These are phyloP conservation scores for Penicillium brevicompactum DNA, from an alignment of 2,329 filamentous ascomycete genomes.

Conservation along the genomic window DNA sequence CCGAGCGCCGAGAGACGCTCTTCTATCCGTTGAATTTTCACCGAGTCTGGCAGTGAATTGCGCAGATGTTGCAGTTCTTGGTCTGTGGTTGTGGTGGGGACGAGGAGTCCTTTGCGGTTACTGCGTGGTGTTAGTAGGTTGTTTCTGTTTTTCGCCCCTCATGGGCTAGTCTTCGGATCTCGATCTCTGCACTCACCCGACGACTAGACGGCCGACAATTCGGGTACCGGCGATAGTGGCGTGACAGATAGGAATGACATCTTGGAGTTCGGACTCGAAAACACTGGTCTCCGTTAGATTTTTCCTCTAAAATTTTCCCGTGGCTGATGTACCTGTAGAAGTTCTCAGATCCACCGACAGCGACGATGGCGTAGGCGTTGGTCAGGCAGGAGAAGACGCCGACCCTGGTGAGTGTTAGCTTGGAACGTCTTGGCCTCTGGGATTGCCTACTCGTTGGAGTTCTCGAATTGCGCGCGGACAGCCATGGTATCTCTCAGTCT, in stretches of 20 bases:
- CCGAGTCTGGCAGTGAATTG: constrained; percentile 86
- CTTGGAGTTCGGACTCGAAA: constrained; percentile 96
- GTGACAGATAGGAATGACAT: constrained; percentile 95
- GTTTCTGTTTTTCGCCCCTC: not conserved
- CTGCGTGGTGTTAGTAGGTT: constrained; percentile 44
- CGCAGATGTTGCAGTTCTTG: constrained; percentile 97
- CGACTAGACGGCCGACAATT: constrained; percentile 93
- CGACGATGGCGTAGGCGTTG: constrained; percentile 94
- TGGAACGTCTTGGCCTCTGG: not conserved
- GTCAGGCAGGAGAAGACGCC: constrained; percentile 96
- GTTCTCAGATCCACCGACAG: constrained; percentile 94
- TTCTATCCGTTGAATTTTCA: constrained; percentile 97
- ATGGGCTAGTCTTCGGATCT: not conserved
- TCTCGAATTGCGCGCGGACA: constrained; percentile 53
- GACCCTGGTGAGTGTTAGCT: constrained; percentile 61
- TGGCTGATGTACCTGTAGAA: constrained; percentile 74
- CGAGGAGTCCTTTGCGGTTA: constrained; percentile 94
- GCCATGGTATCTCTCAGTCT: constrained; percentile 41
- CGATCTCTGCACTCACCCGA: constrained; percentile 62
- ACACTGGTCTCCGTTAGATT: constrained; percentile 59
- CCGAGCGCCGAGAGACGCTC: constrained; percentile 93
- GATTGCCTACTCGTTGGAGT: constrained; percentile 49
- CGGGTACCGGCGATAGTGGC: constrained; percentile 95
- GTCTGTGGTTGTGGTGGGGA: constrained; percentile 93
- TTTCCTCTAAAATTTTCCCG: not conserved